phyloP scores from a whole-genome alignment of 2,329 filamentous ascomycete species.

The Sclerotinia minor region DNA sequence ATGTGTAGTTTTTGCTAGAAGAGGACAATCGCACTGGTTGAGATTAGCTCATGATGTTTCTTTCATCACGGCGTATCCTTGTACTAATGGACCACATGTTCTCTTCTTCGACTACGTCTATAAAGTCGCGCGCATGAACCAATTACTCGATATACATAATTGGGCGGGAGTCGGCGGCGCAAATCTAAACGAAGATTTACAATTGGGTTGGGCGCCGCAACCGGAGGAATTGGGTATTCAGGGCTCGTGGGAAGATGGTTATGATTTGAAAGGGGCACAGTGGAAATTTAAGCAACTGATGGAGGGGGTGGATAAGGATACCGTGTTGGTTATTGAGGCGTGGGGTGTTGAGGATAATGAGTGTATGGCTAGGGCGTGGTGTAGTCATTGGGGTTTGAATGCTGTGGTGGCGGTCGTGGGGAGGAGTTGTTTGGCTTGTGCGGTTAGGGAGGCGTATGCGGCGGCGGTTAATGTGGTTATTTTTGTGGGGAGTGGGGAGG shows the following conservation, averaged over 20 bases:
- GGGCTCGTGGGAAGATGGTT: constrained; percentile 37
- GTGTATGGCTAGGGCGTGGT: constrained; percentile 75
- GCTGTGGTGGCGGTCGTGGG: constrained; percentile 69
- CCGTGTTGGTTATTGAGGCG: constrained; percentile 70
- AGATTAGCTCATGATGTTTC: constrained; percentile 63
- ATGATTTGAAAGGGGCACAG: background rate
- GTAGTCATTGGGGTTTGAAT: constrained; percentile 70
- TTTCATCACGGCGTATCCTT: constrained; percentile 67
- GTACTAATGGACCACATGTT: constrained; percentile 63
- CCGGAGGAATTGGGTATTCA: constrained; percentile 3
- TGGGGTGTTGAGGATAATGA: constrained; percentile 75
- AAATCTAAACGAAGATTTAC: constrained; percentile 9
- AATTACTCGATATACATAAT: constrained; percentile 64
- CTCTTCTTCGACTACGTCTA: constrained; percentile 72
- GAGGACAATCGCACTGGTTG: constrained; percentile 63
- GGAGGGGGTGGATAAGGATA: constrained; percentile 55
- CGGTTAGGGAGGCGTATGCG: constrained; percentile 73
- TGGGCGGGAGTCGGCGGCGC: constrained; percentile 50
- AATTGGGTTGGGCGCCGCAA: constrained; percentile 5
- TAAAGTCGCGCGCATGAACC: constrained; percentile 59
- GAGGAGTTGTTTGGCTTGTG: constrained; percentile 67
- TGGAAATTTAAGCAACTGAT: background rate
- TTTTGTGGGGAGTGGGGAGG: constrained; percentile 50
- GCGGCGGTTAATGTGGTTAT: constrained; percentile 72
- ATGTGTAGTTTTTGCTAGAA: constrained; percentile 62